Percentiles rank a stretch among this genome's conserved stretches.
phyloP scores from a whole-genome alignment of 192 early-diverging fungal genomes.

The Podila horticola region DNA sequence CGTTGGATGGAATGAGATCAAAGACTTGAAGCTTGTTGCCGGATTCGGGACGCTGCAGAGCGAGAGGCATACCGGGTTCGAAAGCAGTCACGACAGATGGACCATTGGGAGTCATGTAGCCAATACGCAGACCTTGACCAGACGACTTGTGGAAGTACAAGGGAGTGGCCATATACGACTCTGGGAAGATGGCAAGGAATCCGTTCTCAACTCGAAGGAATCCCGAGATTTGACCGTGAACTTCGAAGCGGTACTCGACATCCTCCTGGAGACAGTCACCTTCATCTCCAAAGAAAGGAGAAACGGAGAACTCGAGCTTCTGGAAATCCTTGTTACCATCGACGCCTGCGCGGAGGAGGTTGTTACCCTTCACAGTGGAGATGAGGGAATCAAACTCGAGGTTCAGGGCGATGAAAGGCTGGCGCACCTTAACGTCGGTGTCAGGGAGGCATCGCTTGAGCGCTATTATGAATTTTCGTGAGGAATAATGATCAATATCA shows the following conservation, averaged over 20 bases:
- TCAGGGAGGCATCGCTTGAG: background rate
- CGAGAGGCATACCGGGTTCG: background rate
- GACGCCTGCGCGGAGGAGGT: constrained; percentile 9
- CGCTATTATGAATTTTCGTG: too few species aligned
- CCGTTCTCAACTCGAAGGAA: background rate
- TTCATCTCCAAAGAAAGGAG: too few species aligned
- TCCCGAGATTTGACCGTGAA: background rate
- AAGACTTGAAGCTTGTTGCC: background rate
- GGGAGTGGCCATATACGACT: background rate
- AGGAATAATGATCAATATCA: too few species aligned
- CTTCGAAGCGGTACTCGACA: constrained; percentile 10
- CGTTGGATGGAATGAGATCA: background rate
- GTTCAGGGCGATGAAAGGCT: constrained; percentile 1
- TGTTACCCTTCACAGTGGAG: background rate
- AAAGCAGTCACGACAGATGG: background rate
- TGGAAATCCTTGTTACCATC: background rate
- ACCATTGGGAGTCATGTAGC: background rate
- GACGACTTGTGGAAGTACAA: background rate
- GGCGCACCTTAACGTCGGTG: background rate
- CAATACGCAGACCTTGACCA: constrained; percentile 9
- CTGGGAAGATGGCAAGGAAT: background rate
- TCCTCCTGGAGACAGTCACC: constrained; percentile 7
- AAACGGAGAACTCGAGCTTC: constrained; percentile 4
- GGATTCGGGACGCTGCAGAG: too few species aligned
- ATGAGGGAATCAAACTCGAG: background rate